These are phyloP conservation scores for Chrysanthemum makinoi DNA, from an alignment of 129 eudicot genomes.

Conservation along the genomic window DNA sequence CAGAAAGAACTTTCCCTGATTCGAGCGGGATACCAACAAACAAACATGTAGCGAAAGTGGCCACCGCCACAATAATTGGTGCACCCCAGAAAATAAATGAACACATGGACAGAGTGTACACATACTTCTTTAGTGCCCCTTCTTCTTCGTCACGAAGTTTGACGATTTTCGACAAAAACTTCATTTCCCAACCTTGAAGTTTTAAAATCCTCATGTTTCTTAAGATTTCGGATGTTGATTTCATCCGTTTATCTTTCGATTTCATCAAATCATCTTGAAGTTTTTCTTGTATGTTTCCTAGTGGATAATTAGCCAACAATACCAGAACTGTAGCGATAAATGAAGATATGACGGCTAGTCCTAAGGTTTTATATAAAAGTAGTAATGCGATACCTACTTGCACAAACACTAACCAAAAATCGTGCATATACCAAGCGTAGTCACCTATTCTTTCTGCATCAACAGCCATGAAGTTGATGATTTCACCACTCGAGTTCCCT, in stretches of 20 bases:
- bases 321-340: conserved; percentile 51
- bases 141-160: conserved; percentile 54
- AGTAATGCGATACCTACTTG: conserved; percentile 64
- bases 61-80: no score
- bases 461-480: conserved; percentile 83
- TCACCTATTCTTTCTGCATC: conserved; percentile 89
- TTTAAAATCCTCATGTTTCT: conserved; percentile 95
- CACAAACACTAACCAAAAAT: conserved; percentile 69
- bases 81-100: no score
- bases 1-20: no score
- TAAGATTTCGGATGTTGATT: conserved; percentile 74
- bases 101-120: conserved; percentile 29
- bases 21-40: no score
- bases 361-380: conserved; percentile 62
- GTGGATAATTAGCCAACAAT: not conserved
- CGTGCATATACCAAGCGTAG: conserved; percentile 72
- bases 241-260: no score
- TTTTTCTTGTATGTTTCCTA: no score
- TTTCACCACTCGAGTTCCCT: conserved; percentile 77
- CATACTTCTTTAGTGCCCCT: conserved; percentile 51
- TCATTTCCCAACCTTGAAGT: conserved; percentile 96
- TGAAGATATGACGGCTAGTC: conserved; percentile 69
- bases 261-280: no score
- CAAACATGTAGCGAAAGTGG: no score
- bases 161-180: conserved; percentile 63